These are phyloP conservation scores for Zopfia rhizophila DNA, from an alignment of 2,329 filamentous ascomycete genomes.

Conservation along the genomic window DNA sequence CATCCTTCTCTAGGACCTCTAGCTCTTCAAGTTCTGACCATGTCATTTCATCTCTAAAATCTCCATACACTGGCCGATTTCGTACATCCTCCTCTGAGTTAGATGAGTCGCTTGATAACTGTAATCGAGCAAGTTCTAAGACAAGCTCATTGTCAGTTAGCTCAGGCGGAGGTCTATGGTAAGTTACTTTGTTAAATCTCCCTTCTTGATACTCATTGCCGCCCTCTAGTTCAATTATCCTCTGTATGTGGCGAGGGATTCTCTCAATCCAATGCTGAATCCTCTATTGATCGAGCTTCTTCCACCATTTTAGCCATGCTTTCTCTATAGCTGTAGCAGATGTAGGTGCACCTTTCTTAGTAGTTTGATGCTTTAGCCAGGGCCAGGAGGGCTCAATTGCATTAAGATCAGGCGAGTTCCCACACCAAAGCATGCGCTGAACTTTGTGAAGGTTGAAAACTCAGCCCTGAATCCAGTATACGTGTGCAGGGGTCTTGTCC, in stretches of 20 bases:
- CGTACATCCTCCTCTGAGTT: not conserved
- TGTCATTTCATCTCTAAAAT: slow-evolving; percentile 2
- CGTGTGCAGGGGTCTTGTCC: slow-evolving; percentile 19
- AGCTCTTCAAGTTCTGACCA: slow-evolving; percentile 1
- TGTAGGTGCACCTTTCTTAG: slow-evolving; percentile 14
- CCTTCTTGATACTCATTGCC: slow-evolving; percentile 28
- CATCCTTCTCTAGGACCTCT: not conserved
- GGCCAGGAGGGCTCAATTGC: slow-evolving; percentile 19
- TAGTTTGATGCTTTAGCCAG: slow-evolving; percentile 23
- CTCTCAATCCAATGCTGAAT: slow-evolving; percentile 25
- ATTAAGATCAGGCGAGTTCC: slow-evolving; percentile 24
- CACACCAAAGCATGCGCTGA: slow-evolving; percentile 18
- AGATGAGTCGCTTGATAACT: too few relatives aligned
- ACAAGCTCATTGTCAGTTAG: too few relatives aligned
- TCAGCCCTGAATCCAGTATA: not conserved
- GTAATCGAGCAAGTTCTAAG: too few relatives aligned
- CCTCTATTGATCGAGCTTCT: slow-evolving; percentile 16
- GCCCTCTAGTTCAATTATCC: slow-evolving; percentile 23
- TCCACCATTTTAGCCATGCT: slow-evolving; percentile 13
- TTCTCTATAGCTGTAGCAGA: slow-evolving; percentile 6
- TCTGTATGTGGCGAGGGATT: slow-evolving; percentile 22
- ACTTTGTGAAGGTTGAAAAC: slow-evolving; percentile 1
- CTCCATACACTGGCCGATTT: not conserved
- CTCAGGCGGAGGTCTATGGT: not conserved
- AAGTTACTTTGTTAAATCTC: slow-evolving; percentile 4